Base-by-base conservation (phyloP, 805 yeast genomes). In the Metschnikowia continentalis region DNA sequence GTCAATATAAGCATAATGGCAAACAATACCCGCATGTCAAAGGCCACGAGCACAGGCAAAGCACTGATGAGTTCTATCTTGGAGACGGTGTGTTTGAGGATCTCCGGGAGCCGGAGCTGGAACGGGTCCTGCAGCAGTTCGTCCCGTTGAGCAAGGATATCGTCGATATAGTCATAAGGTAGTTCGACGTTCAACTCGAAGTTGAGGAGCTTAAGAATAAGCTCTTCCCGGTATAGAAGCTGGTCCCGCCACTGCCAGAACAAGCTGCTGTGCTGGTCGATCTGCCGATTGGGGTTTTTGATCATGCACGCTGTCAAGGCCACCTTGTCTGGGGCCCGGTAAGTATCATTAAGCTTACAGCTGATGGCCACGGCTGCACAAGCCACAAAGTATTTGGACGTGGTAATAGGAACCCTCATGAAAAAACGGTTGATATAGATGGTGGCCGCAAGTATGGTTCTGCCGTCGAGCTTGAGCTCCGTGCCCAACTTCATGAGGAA, bases 181-280 rank as follows among this genome's bases (percentile, higher is more conserved):
- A 71, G 66, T n/a, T 65, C 69, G 6, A 72, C 52, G 49, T 65
- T 66, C 41, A 74, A 57, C 52, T 74, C 78, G 42, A 74, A 74
- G 49, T 73, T 71, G 35, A 74, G 61, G 35, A 65, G 59, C 54
- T 68, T 67, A 20, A 74, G 58, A 11, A 74, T 66, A 38, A 74
- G 59, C 59, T 74, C 78, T 55, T 74, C 78, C 35, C 78, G 56
- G 53, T 66, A 74, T 40, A 74, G 57, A 8, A 74, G 59, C 58
- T 74, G 77, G 58, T 74, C 78, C 32, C 77, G 49, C 77, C 77
- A 74, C 40, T 64, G 64, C 78, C 78, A 74, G 57, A 72, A 74
- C 46, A 66, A 50, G 19, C 68, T 69, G 50, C 70, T 68, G 35
- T 72, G 76, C 54, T 72, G 76, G 45, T 73, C 75, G 2, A 74